Evolutionary conservation across 148 eudicot species (phyloP).

Genomic region (Talinum fruticosum): DNA sequence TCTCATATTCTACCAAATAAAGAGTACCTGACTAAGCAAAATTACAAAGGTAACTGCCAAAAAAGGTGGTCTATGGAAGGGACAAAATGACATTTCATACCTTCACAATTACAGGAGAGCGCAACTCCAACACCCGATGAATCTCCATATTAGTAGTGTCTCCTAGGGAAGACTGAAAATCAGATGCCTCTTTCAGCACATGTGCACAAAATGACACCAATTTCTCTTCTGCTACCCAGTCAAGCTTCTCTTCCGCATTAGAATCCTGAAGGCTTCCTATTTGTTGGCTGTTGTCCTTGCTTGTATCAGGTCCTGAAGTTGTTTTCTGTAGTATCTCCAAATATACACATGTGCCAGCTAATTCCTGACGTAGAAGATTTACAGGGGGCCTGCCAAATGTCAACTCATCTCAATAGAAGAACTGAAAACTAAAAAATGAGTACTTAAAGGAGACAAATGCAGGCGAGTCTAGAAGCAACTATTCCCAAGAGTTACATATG

Average conservation of each 20-base stretch:
- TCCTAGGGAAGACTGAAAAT: slow-evolving; percentile 74
- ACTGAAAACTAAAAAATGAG: neutral
- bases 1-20: neutral
- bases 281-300: slow-evolving; percentile 23
- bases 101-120: slow-evolving; percentile 91
- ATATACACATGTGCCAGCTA: slow-evolving; percentile 82
- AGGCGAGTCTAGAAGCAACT: neutral
- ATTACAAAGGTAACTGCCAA: neutral
- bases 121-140: slow-evolving; percentile 87
- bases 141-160: slow-evolving; percentile 80
- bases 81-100: slow-evolving; percentile 31
- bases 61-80: neutral
- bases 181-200: slow-evolving; percentile 90
- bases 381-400: slow-evolving; percentile 71
- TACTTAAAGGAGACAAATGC: neutral
- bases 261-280: slow-evolving; percentile 24
- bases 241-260: slow-evolving; percentile 52
- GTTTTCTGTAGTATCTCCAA: slow-evolving; percentile 87
- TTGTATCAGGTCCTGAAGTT: slow-evolving; percentile 46
- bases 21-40: neutral
- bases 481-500: neutral
- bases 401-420: slow-evolving; percentile 20
- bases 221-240: slow-evolving; percentile 76
- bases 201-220: slow-evolving; percentile 83
- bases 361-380: slow-evolving; percentile 90